Evolutionary conservation across 2,329 filamentous ascomycete species (phyloP).

Genomic region (Zymoseptoria tritici): DNA sequence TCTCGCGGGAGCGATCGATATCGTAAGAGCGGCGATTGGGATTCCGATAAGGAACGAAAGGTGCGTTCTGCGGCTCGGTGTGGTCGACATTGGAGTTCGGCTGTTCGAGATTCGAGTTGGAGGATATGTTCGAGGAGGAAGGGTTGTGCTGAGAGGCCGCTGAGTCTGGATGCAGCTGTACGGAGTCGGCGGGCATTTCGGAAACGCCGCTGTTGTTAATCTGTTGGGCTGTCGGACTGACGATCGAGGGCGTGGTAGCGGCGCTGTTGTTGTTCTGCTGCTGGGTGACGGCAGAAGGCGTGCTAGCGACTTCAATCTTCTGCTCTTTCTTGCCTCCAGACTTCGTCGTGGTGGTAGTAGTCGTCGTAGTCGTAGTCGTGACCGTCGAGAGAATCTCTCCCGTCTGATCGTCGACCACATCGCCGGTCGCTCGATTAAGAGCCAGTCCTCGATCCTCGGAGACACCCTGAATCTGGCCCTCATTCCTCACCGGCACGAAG

Average conservation of each 20-base stretch:
- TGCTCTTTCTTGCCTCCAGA: conserved; percentile 15
- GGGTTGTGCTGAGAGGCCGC: neutral
- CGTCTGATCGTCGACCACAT: conserved; percentile 26
- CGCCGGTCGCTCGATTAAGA: conserved; percentile 23
- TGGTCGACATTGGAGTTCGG: neutral
- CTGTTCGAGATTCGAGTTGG: conserved; percentile 1
- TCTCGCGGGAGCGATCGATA: neutral
- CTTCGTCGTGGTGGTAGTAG: conserved; percentile 20
- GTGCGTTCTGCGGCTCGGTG: neutral
- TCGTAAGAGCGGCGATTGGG: conserved; percentile 6
- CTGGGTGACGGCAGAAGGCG: conserved; percentile 1
- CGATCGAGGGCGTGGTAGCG: neutral
- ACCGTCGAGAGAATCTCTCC: conserved; percentile 25
- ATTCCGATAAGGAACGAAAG: conserved; percentile 7
- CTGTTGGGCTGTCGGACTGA: neutral
- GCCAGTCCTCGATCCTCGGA: conserved; percentile 19
- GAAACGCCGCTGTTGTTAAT: conserved; percentile 13
- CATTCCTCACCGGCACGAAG: conserved; percentile 22
- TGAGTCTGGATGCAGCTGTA: conserved; percentile 3
- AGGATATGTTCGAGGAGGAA: conserved; percentile 4
- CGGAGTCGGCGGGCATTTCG: conserved; percentile 18
- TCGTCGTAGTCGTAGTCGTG: conserved; percentile 28
- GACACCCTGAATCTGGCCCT: conserved; percentile 23
- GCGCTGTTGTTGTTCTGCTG: neutral
- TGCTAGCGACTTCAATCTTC: conserved; percentile 14